Conservation (phyloP, 129 eudicot genomes). For the Escallonia herrerae region DNA sequence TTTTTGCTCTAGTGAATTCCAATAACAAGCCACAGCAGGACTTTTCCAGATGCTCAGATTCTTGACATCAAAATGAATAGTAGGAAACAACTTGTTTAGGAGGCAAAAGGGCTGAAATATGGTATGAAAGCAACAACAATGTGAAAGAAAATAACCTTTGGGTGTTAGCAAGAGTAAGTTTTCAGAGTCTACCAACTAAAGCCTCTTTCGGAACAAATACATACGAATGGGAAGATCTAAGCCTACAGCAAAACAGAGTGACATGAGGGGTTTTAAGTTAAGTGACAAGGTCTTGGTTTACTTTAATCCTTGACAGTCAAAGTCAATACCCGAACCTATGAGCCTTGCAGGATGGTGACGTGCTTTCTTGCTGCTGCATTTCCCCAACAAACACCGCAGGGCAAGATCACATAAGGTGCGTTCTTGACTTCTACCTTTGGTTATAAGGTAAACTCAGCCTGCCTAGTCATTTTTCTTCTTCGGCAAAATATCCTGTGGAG, state of each 20-base stretch:
- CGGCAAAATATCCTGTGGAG: conserved; percentile 23
- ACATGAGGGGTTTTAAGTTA: conserved; percentile 10
- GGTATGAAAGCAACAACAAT: conserved; percentile 3
- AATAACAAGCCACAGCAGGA: too few relatives aligned
- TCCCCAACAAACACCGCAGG: conserved; percentile 29
- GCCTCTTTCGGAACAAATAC: conserved; percentile 26
- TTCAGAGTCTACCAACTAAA: conserved; percentile 28
- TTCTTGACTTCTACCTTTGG: conserved; percentile 83
- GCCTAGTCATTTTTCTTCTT: conserved; percentile 19
- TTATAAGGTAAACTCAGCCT: conserved; percentile 21
- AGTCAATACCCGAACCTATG: conserved; percentile 99
- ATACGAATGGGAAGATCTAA: conserved; percentile 10
- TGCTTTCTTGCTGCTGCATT: conserved; percentile 15
- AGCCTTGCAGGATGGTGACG: conserved; percentile 36
- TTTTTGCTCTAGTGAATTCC: too few relatives aligned
- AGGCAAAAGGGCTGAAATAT: neutral
- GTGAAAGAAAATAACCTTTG: conserved; percentile 2
- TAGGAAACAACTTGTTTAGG: too few relatives aligned
- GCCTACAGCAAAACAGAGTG: conserved; percentile 22
- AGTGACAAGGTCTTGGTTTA: conserved; percentile 36
- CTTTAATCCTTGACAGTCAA: conserved; percentile 33
- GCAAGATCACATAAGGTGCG: conserved; percentile 70
- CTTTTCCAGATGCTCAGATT: too few relatives aligned
- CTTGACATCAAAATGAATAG: too few relatives aligned
- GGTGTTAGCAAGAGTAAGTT: conserved; percentile 23